phyloP scores from a whole-genome alignment of 2,329 filamentous ascomycete species.

The Nemania serpens region DNA sequence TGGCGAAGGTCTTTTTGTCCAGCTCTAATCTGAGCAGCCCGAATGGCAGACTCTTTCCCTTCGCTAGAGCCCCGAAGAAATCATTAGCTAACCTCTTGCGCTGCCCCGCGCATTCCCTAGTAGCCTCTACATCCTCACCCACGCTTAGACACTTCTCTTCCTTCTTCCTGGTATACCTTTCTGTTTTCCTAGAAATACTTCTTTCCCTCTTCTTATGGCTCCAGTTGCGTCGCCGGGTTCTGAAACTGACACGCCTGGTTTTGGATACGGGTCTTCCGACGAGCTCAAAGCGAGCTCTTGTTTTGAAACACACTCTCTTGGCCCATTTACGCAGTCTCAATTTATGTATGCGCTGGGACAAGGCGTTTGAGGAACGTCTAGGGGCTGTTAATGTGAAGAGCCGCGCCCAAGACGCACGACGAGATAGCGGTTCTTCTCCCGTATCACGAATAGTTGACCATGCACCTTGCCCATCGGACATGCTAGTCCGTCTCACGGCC shows the following conservation, averaged over 20 bases:
- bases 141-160: neutral
- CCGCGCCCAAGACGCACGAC: slow-evolving; percentile 14
- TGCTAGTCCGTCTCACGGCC: slow-evolving; percentile 9
- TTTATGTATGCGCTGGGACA: slow-evolving; percentile 29
- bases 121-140: neutral
- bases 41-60: slow-evolving; percentile 16
- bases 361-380: slow-evolving; percentile 22
- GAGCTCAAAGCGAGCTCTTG: slow-evolving; percentile 32
- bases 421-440: slow-evolving; percentile 2
- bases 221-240: slow-evolving; percentile 16
- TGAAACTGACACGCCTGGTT: neutral
- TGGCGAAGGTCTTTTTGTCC: neutral
- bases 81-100: neutral
- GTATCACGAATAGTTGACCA: slow-evolving; percentile 19
- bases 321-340: slow-evolving; percentile 34
- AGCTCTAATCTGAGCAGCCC: neutral
- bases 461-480: slow-evolving; percentile 13
- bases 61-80: neutral
- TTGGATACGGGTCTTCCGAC: slow-evolving; percentile 16
- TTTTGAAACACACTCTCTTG: slow-evolving; percentile 31
- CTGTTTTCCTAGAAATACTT: neutral
- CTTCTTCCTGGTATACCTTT: neutral
- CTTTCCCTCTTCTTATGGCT: slow-evolving; percentile 6
- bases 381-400: slow-evolving; percentile 13
- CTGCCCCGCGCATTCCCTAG: neutral